Evolutionary conservation across 2,329 filamentous ascomycete genomes (phyloP), one percentile per base, ranked within the genome.

Genomic region (Aspergillus sp.): DNA sequence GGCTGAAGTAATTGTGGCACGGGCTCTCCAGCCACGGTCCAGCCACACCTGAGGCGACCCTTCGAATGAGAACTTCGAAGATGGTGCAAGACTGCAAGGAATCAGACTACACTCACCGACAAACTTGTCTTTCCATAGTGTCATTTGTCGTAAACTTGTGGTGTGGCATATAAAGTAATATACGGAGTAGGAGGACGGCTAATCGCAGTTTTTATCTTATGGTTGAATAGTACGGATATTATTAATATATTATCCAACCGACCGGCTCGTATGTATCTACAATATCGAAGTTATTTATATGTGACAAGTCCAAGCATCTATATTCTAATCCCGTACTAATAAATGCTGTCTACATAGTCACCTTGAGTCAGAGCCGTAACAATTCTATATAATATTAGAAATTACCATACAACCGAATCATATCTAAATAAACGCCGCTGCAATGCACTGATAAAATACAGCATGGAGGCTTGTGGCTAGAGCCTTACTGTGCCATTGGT

Each of bases 401-500:
- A 39, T 56, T 63, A 57, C 58, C 42, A 49, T 58, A 60, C 47
- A 53, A 22, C 13, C 26, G 51, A 42, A 49, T 55, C 54, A 48
- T 44, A 51, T 53, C 51, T 57, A 57, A 39, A 38, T 17, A 45
- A 67, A 66, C 66, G 65, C 65, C 65, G 45, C 62, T 54, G 64
- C 64, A 64, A 68, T 68, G 64, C 64, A 60, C 55, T 11, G 48
- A 22, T 20, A 34, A 41, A 17, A 18, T 34, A 45, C n/a, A 43
- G 26, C 8, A 8, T 30, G 26, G 26, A 30, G 24, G 13, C 2
- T 15, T n/a, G 34, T 47, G 58, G 63, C 60, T 66, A 76, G n/a
- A 78, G 62, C 50, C 75, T 69, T 47, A 78, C 63, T n/a, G 70
- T 67, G 44, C 76, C 76, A 62, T 76, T 69, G 34, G 69, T 65